Percentiles rank a stretch among this genome's conserved stretches.
Conservation (phyloP, 169 alveolate genomes). For the Perkinsus chesapeaki region DNA sequence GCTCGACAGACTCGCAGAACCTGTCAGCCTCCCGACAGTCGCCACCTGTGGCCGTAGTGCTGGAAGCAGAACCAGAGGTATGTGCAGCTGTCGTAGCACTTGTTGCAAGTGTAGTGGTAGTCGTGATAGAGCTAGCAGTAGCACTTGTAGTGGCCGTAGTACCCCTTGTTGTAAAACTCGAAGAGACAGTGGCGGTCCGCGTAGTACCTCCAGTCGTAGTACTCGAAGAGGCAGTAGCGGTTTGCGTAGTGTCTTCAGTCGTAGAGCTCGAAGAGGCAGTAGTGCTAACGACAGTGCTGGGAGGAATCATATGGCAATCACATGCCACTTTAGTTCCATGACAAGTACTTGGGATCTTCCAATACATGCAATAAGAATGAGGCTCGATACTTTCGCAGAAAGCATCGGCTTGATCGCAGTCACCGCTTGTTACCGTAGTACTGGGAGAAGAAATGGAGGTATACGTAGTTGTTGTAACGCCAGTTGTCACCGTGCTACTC, state of each 20-base stretch:
- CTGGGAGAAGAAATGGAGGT: neutral
- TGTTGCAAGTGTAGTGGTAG: neutral
- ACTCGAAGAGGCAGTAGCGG: no score
- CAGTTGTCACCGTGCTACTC: neutral
- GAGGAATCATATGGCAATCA: neutral
- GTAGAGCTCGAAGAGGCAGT: no score
- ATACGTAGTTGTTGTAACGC: neutral
- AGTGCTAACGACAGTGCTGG: neutral
- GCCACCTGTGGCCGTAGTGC: neutral
- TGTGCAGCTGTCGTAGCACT: neutral
- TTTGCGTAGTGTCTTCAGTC: neutral
- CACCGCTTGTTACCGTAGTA: no score
- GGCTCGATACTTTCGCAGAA: neutral
- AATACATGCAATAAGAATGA: neutral
- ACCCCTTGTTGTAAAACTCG: no score
- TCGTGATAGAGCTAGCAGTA: neutral
- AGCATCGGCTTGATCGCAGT: neutral
- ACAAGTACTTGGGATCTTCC: neutral
- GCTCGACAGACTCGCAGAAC: neutral
- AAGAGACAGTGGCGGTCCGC: no score
- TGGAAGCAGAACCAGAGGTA: neutral
- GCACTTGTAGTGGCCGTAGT: no score
- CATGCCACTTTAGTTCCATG: neutral
- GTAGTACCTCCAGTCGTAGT: no score
- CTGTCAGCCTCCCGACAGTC: neutral